Evolutionary conservation across 2,329 filamentous ascomycete species (phyloP).

Genomic region (Arthrobotrys sphaeroides): DNA sequence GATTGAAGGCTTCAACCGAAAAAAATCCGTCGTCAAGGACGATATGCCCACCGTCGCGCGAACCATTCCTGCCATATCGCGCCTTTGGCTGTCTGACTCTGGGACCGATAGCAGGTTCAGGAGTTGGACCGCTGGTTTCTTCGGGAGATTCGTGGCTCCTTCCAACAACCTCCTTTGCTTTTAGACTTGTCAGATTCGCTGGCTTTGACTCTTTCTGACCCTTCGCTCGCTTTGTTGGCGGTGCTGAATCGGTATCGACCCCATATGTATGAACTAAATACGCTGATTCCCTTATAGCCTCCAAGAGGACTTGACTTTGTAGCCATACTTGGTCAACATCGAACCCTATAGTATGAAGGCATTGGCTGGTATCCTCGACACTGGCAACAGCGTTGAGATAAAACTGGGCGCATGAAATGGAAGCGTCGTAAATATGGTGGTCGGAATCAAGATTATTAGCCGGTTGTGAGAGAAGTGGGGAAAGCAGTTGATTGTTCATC

Average conservation of each 20-base stretch:
- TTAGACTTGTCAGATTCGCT: background rate
- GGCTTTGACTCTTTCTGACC: background rate
- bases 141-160: too few relatives aligned
- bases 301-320: slow-evolving; percentile 71
- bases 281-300: background rate
- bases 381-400: slow-evolving; percentile 12
- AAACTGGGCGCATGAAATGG: background rate
- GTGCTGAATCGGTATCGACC: background rate
- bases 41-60: slow-evolving; percentile 18
- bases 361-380: slow-evolving; percentile 59
- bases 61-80: background rate
- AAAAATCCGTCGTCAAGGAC: slow-evolving; percentile 97
- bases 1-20: slow-evolving; percentile 97
- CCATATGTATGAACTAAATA: background rate
- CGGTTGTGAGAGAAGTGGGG: background rate
- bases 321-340: slow-evolving; percentile 92
- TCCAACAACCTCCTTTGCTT: background rate
- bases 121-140: background rate
- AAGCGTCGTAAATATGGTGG: background rate
- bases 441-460: slow-evolving; percentile 2
- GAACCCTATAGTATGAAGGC: slow-evolving; percentile 86
- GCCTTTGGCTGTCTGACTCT: too few relatives aligned
- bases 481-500: background rate
- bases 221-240: background rate
- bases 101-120: background rate